Conservation (phyloP, 371 early-diverging fungal species). For the Mortierella sp. region DNA sequence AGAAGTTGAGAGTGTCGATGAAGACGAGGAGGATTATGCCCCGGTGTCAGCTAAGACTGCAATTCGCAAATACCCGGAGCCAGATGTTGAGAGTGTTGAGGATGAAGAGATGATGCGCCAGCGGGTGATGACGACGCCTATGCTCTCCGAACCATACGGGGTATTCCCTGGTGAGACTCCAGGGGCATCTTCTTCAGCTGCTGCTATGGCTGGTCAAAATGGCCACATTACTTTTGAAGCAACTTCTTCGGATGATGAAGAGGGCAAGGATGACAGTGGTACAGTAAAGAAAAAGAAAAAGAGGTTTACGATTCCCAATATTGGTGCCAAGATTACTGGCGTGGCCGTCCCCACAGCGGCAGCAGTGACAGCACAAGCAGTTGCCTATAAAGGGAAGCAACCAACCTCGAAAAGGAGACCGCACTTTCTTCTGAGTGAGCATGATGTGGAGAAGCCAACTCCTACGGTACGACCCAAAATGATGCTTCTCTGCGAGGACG, state of each 20-base stretch:
- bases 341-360: constrained; percentile 6
- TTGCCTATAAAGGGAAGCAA: constrained; percentile 10
- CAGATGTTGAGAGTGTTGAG: background rate
- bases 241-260: too few species aligned
- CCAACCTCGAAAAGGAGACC: constrained; percentile 10
- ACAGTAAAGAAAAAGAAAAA: too few species aligned
- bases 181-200: too few species aligned
- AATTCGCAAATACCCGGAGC: background rate
- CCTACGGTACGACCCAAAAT: background rate
- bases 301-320: background rate
- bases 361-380: background rate
- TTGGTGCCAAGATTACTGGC: background rate
- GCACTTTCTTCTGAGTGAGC: constrained; percentile 6
- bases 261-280: too few species aligned
- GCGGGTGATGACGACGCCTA: too few species aligned
- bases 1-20: too few species aligned
- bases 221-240: too few species aligned
- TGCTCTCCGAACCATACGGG: too few species aligned
- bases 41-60: background rate
- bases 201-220: too few species aligned
- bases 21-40: too few species aligned
- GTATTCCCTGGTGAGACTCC: too few species aligned
- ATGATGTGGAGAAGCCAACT: constrained; percentile 17
- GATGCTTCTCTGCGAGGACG: constrained; percentile 25
- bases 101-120: too few species aligned